Evolutionary conservation across 2,329 filamentous ascomycete genomes (phyloP), one percentile per base, ranked within the genome.

Genomic region (Canariomyces notabilis): DNA sequence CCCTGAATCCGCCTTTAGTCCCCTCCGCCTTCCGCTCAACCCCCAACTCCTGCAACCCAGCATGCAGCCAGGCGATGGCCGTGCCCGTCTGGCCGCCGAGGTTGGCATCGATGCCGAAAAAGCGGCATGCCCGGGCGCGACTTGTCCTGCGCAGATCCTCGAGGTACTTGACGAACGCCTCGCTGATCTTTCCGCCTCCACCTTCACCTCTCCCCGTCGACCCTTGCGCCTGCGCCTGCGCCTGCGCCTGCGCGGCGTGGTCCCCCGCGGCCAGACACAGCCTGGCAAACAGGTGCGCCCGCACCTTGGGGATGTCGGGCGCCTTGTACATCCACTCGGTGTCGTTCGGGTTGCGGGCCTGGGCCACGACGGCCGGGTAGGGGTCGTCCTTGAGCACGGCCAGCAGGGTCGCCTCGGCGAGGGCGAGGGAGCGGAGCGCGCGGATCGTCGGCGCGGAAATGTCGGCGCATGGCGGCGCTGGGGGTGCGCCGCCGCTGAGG

Each of bases 281-380:
- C 1, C 91, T 77, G 2, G 89, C 89, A 61, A 94, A 94, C 2
- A 98, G 74, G 59, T 94, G 83, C 7, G 89, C 89, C 37, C 91
- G 82, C 15, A 95, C 89, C 61, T 91, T 90, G 22, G 89, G 86
- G 39, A 96, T 87, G 41, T 89, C 82, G 1, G 91, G 89, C 0
- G 89, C 79, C 59, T 86, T 88, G 65, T 93, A 94, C 89, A 97
- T 97, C 91, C 91, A 98, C 56, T 97, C 91, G 51, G 79, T 89
- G 64, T 90, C 89, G 56, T 84, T 82, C 43, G 83, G 80, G 61
- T 95, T 94, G 38, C 90, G 78, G 46, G 84, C 80, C 59, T 95
- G 87, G 1, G 89, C 82, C 2, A 95, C 84, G 6, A 83, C 79
- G 2, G 85, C 82, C 1, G 91, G 85, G 60, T 96, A 97, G 0